Conservation (phyloP, 495 filamentous ascomycete genomes). For the Chaetomidium leptoderma region DNA sequence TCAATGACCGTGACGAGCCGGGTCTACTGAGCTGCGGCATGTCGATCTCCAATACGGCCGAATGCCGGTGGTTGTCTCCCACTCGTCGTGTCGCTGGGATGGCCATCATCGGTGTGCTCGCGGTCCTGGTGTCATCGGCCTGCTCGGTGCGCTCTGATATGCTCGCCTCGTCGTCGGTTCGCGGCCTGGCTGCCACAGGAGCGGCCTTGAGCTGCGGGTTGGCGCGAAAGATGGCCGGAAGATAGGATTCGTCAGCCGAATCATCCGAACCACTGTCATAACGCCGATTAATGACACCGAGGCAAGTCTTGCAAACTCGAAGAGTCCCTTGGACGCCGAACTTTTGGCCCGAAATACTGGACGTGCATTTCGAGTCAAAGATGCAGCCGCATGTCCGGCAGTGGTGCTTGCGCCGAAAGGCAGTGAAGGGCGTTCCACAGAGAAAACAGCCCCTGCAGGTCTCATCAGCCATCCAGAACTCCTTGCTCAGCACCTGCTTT, state of each 20-base stretch:
- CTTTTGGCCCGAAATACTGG: constrained; percentile 73
- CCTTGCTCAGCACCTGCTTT: constrained; percentile 81
- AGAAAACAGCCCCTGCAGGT: constrained; percentile 96
- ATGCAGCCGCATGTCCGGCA: constrained; percentile 94
- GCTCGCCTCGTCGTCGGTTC: constrained; percentile 37
- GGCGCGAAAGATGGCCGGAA: constrained; percentile 52
- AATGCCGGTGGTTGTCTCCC: constrained; percentile 75
- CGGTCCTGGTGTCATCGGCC: constrained; percentile 39
- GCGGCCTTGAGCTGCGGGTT: constrained; percentile 39
- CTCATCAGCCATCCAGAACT: constrained; percentile 99
- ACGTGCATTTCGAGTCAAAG: constrained; percentile 95
- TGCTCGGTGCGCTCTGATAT: constrained; percentile 42
- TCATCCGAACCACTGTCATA: constrained; percentile 84
- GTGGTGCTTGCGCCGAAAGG: constrained; percentile 94
- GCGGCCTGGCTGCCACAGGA: constrained; percentile 26
- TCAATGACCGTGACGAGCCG: constrained; percentile 90
- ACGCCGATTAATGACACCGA: constrained; percentile 82
- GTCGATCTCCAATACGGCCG: constrained; percentile 85
- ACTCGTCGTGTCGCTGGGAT: constrained; percentile 82
- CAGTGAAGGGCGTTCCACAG: constrained; percentile 83
- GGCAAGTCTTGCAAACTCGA: constrained; percentile 91
- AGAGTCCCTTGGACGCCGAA: constrained; percentile 87
- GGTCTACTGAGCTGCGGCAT: constrained; percentile 66
- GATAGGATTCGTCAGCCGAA: constrained; percentile 64
- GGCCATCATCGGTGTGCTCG: constrained; percentile 68